These are phyloP conservation scores for Cordyceps javanica DNA, from an alignment of 2,329 filamentous ascomycete species.

Conservation along the genomic window DNA sequence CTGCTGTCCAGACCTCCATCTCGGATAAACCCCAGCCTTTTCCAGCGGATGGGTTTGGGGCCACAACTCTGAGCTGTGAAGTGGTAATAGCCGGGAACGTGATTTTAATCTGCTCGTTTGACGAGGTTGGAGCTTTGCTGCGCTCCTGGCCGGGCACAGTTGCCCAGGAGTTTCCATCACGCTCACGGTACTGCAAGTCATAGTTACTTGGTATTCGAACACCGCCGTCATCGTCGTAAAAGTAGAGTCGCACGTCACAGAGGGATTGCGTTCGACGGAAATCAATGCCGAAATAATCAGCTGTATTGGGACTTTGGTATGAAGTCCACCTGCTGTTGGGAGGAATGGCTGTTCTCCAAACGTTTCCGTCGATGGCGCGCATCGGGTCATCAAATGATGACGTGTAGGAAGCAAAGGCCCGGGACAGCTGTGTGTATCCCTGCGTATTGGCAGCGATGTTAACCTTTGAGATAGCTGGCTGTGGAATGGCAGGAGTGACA, in stretches of 20 bases:
- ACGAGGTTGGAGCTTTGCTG: slow-evolving; percentile 11
- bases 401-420: slow-evolving; percentile 27
- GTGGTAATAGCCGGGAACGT: slow-evolving; percentile 22
- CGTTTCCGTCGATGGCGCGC: slow-evolving; percentile 35
- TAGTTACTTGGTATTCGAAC: slow-evolving; percentile 15
- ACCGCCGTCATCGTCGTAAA: slow-evolving; percentile 28
- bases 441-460: slow-evolving; percentile 37
- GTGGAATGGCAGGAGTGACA: slow-evolving; percentile 14
- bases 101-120: slow-evolving; percentile 24
- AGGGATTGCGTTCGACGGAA: slow-evolving; percentile 20
- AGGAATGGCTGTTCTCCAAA: slow-evolving; percentile 33
- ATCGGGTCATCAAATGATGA: slow-evolving; percentile 27
- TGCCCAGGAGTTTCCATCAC: background rate
- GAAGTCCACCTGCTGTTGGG: slow-evolving; percentile 34
- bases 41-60: slow-evolving; percentile 23
- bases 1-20: slow-evolving; percentile 26
- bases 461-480: slow-evolving; percentile 11
- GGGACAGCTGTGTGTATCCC: slow-evolving; percentile 25
- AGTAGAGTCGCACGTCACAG: slow-evolving; percentile 28
- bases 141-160: slow-evolving; percentile 1
- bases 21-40: slow-evolving; percentile 25
- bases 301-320: slow-evolving; percentile 26
- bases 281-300: slow-evolving; percentile 21
- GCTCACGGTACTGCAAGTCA: slow-evolving; percentile 16
- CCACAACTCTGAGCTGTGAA: slow-evolving; percentile 20